Conservation (phyloP, 1,284 basidiomycete species). For the Mycosarcoma maydis region DNA sequence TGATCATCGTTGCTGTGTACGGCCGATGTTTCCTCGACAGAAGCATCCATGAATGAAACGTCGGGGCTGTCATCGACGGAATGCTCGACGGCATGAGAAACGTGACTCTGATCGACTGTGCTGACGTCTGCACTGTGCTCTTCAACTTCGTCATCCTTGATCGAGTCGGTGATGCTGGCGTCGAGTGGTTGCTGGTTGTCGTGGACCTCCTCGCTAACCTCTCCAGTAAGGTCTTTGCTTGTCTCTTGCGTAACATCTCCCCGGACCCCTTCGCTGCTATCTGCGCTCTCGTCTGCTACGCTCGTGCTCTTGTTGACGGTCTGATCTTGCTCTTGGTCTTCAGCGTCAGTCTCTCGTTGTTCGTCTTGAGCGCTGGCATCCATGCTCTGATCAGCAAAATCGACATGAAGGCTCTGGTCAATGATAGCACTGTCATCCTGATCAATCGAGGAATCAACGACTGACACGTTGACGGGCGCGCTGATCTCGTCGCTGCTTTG, state of each 20-base stretch:
- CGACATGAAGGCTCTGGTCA: conserved; percentile 1
- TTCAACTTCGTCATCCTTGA: not conserved
- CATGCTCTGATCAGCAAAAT: conserved; percentile 4
- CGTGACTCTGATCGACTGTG: no score
- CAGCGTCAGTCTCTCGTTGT: not conserved
- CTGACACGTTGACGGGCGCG: conserved; percentile 6
- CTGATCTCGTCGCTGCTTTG: conserved; percentile 1
- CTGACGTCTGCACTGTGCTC: not conserved
- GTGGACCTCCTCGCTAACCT: conserved; percentile 3
- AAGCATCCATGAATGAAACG: not conserved
- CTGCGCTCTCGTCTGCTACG: conserved; percentile 4
- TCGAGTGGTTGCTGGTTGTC: not conserved
- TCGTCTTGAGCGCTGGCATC: conserved; percentile 1
- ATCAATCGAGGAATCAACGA: not conserved
- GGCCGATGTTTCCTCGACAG: conserved; percentile 1
- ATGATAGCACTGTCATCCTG: conserved; percentile 14
- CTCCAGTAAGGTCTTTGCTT: conserved; percentile 2
- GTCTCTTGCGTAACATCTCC: not conserved
- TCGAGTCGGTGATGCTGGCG: not conserved
- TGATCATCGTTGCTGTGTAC: not conserved
- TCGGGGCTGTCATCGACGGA: not conserved
- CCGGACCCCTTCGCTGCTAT: no score
- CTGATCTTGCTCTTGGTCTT: no score
- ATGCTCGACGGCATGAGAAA: not conserved
- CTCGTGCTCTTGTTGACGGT: no score